Conservation (phyloP, 345 rosid species). For the Pistacia atlantica region DNA sequence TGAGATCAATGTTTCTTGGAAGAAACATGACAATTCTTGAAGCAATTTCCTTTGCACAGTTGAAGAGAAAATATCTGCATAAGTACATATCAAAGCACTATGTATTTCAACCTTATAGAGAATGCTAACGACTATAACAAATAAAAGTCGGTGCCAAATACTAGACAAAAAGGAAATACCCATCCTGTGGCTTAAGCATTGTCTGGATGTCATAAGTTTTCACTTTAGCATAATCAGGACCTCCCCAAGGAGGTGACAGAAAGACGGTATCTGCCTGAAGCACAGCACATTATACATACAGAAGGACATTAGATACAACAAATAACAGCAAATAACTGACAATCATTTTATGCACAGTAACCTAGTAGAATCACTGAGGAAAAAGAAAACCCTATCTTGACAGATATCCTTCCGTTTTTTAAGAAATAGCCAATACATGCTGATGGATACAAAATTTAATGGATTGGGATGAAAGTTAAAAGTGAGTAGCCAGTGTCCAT, state of each 20-base stretch:
- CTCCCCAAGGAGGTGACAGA: slow-evolving; percentile 99
- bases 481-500: neutral
- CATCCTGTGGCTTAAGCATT: slow-evolving; percentile 87
- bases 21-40: slow-evolving; percentile 74
- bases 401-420: neutral
- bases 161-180: slow-evolving; percentile 44
- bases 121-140: neutral
- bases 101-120: slow-evolving; percentile 9
- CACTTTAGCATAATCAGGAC: slow-evolving; percentile 79
- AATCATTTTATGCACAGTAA: neutral
- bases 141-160: neutral
- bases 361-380: neutral
- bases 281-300: slow-evolving; percentile 9
- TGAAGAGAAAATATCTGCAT: slow-evolving; percentile 66
- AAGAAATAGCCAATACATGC: neutral
- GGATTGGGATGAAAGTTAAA: neutral
- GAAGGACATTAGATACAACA: slow-evolving; percentile 9
- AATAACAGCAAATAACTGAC: neutral
- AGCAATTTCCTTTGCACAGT: slow-evolving; percentile 64
- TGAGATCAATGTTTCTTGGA: slow-evolving; percentile 75
- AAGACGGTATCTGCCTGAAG: slow-evolving; percentile 78
- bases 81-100: slow-evolving; percentile 22
- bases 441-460: neutral
- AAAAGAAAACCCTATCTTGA: neutral
- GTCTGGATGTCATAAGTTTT: slow-evolving; percentile 66